Evolutionary conservation across 495 filamentous ascomycete genomes (phyloP), one percentile per base, ranked within the genome.

Genomic region (Xylaria scruposa): DNA sequence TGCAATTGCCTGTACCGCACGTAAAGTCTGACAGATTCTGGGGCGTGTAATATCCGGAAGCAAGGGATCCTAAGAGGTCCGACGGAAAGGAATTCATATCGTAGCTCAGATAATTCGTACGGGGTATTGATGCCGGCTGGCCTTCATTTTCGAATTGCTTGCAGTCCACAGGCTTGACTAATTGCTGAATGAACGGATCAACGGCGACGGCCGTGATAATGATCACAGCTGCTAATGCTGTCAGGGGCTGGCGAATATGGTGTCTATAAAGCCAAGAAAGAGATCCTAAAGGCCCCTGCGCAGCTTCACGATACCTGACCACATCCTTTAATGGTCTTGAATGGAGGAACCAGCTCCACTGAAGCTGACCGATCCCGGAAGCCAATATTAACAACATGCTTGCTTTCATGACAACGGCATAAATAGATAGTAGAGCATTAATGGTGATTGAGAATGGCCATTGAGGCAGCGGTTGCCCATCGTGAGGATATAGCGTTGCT

Each of bases 361-460:
- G 75, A 24, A 74, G 47, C 47, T 77, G 75, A 26, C 75, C 63
- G 8, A 76, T 65, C 44, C 75, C 72, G 49, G 62, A 66, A 10
- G 75, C 44, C 17, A 73, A 49, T 6, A 77, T 60, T 4, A 77
- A 60, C 17, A 70, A 13, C 29, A 78, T 70, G 19, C 62, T 54
- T 17, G 72, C 72, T 68, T 78, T 77, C 56, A 77, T 68, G 42
- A 77, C 56, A n/a, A 78, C 62, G 13, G 65, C 53, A 70, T 75
- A 77, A 1, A 78, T 68, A 7, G 76, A 77, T 15, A 77, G 38
- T 8, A 78, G 44, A 38, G 76, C 51, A 49, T 78, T 78, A 65
- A 78, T 74, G 24, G 76, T 74, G 3, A 78, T 72, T 2, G 38
- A 47, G 47, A 72, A 77, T 19, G 76, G 76, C 76, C 76, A 78